Evolutionary conservation across 192 early-diverging fungal genomes (phyloP), one percentile per base, ranked within the genome.

Genomic region (Umbelopsis sp.): DNA sequence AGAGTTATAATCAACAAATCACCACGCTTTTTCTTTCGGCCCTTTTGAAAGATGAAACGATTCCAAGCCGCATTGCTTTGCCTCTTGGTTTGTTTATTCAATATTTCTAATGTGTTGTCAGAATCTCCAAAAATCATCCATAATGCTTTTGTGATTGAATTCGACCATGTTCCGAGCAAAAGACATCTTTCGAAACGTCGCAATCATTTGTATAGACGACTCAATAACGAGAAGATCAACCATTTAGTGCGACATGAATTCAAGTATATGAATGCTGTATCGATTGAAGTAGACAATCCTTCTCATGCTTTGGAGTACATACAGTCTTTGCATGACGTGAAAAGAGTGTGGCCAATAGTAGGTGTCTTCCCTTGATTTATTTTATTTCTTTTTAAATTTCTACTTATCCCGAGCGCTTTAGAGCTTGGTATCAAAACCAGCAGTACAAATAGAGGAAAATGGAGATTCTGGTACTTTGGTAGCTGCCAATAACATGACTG

Each of bases 341-440:
- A 82, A 74, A 66, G 72, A 46, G 69, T 82, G 47, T 83, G 82
- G 83, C 84, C 78, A 30, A 71, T 87, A 55, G 74, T 81, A 69
- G 46, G 72, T 45, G 12, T 16, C 69, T 74, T 0, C 45, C 35
- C 2, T 6, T 1, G 15, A 21, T 37, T 23, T 25, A 27, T 22
- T 37, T 27, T 27, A 46, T 41, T 33, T 3, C 21, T 33, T 67
- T 33, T 35, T 6, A 3, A 45, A 16, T 2, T 5, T 35, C 48
- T 16, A 16, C 48, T 16, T 49, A 61, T 35, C 5, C 6, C 10
- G 6, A 41, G 2, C 5, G 7, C 37, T 41, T 37, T 12, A 61
- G 55, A 61, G 55, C 55, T 35, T 61, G 13, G 33, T 61, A 22
- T 61, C 55, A 33, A 61, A 61, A 18, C 55, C 55, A n/a, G 55